Base-by-base conservation (phyloP, 192 early-diverging fungal genomes). In the Podila clonocystis region DNA sequence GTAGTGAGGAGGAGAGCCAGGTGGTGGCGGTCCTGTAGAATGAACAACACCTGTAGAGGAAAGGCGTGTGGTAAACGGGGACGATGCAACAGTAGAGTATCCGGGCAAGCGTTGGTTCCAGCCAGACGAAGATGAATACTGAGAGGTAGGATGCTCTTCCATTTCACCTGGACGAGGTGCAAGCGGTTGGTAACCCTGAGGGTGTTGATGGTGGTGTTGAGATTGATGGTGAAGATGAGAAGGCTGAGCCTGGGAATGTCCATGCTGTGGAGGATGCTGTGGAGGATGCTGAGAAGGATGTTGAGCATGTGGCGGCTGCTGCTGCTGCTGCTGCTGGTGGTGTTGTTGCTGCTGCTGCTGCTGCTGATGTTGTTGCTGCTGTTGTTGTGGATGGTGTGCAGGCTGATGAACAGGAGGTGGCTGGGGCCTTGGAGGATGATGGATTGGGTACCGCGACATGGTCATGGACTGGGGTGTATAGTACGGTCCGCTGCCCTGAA, bases 21-120 rank as follows among this genome's bases (percentile, higher is more conserved):
- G 70, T 8, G 65, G 65, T 17, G 65, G 65, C 19, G 70, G 61
- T 31, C 70, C 77, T 4, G 70, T 49, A 0, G 77, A 73, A 30
- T 80, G 77, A 19, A 79, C 76, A 38, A 73, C 64, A 24, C 77
- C 77, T 30, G 77, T 80, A 1, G 77, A 73, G 0, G 77, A 79
- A 30, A 79, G 62, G 13, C 77, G 70, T 7, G 71, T 73, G 24
- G 72, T 80, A 12, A 52, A 63, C 12, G 70, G 72, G 4, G 77
- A 73, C 17, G 77, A 73, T n/a, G 70, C 63, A 52, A 73, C 71
- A 2, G 77, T 73, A 0, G 68, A 38, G 29, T 80, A 80, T 30
- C 77, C 77, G 26, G 77, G 77, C 26, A 80, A 41, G 31, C 71
- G 70, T 24, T 72, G 70, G 13, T 80, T 80, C 77, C 77, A 80